These are phyloP conservation scores for Gleditsia sinensis DNA, from an alignment of 306 rosid species.

Conservation along the genomic window DNA sequence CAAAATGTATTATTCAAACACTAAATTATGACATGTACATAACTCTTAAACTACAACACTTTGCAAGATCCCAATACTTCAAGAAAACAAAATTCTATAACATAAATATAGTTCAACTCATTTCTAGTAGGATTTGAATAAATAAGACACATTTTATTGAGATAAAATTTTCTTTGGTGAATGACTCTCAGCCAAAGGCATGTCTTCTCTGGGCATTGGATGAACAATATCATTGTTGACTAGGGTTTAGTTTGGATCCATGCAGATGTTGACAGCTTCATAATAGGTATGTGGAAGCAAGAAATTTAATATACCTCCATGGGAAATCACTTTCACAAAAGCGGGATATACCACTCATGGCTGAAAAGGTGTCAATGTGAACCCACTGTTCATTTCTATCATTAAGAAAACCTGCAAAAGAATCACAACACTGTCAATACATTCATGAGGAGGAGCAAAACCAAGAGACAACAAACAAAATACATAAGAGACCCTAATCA, in stretches of 20 bases:
- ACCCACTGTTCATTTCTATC: slow-evolving; percentile 61
- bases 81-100: neutral
- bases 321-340: slow-evolving; percentile 75
- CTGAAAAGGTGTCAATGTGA: slow-evolving; percentile 93
- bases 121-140: neutral
- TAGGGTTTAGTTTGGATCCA: slow-evolving; percentile 12
- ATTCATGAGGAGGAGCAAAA: neutral
- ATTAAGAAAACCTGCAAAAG: slow-evolving; percentile 55
- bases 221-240: neutral
- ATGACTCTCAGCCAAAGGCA: slow-evolving; percentile 9
- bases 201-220: neutral
- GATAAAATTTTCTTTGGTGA: neutral
- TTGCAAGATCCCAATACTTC: neutral
- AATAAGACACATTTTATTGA: slow-evolving; percentile 2
- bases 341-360: slow-evolving; percentile 97
- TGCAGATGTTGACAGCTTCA: slow-evolving; percentile 4
- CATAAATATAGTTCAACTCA: slow-evolving; percentile 4
- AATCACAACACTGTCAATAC: neutral
- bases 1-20: neutral
- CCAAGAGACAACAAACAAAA: slow-evolving; percentile 4
- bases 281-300: slow-evolving; percentile 10
- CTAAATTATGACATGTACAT: neutral
- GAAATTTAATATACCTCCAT: slow-evolving; percentile 70
- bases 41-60: neutral
- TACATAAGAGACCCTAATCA: neutral